These are phyloP conservation scores for Chlamydomonas sp. DNA, from an alignment of 139 green algal genomes.

Conservation along the genomic window DNA sequence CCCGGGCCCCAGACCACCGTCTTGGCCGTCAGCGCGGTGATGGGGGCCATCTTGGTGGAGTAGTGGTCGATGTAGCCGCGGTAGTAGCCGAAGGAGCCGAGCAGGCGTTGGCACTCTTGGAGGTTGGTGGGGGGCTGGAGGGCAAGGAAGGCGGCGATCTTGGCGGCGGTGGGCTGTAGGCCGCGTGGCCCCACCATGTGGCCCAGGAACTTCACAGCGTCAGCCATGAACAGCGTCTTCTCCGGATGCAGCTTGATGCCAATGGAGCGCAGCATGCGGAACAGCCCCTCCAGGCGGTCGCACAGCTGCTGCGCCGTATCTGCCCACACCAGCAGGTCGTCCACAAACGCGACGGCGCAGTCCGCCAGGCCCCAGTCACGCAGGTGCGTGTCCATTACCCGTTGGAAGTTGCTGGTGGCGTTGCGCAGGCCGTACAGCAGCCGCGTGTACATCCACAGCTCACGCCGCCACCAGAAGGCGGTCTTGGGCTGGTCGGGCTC, in stretches of 20 bases:
- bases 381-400: slow-evolving; percentile 24
- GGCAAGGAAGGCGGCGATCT: background rate
- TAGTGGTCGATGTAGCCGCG: background rate
- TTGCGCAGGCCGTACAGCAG: slow-evolving; percentile 44
- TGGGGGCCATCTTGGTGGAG: background rate
- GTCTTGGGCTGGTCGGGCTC: background rate
- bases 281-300: background rate
- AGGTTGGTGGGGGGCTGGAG: background rate
- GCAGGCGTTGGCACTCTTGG: background rate
- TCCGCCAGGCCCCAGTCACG: background rate
- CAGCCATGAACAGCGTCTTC: slow-evolving; percentile 28
- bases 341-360: slow-evolving; percentile 32
- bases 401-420: slow-evolving; percentile 29
- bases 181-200: slow-evolving; percentile 29
- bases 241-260: slow-evolving; percentile 24
- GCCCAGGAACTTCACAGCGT: slow-evolving; percentile 50
- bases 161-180: slow-evolving; percentile 2
- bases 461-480: slow-evolving; percentile 20
- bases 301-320: slow-evolving; percentile 27
- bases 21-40: slow-evolving; percentile 14
- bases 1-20: background rate
- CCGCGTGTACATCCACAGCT: slow-evolving; percentile 15
- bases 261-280: background rate
- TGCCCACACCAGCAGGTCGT: slow-evolving; percentile 35
- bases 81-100: background rate